These are phyloP conservation scores for Raddia guianensis DNA, from an alignment of 176 grass and related monocot species.

Conservation along the genomic window DNA sequence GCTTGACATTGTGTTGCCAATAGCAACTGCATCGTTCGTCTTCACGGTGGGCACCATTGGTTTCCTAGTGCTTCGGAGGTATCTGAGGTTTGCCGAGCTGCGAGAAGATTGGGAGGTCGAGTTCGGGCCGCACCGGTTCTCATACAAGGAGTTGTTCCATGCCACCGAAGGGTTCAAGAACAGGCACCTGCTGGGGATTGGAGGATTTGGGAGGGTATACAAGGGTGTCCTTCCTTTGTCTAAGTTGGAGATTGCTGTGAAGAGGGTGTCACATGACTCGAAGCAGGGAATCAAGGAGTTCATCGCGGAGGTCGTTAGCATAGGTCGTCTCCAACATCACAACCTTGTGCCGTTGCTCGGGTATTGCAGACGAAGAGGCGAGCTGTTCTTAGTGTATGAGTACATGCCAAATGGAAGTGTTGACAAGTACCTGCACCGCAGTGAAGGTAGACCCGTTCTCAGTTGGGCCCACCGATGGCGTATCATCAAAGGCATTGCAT, in stretches of 20 bases:
- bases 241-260: slow-evolving; percentile 37
- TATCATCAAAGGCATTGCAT: slow-evolving; percentile 36
- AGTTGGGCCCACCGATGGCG: slow-evolving; percentile 38
- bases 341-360: slow-evolving; percentile 35
- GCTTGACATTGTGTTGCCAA: slow-evolving; percentile 27
- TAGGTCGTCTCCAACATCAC: slow-evolving; percentile 30
- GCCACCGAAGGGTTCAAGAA: slow-evolving; percentile 39
- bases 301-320: slow-evolving; percentile 23
- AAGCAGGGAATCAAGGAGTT: slow-evolving; percentile 43
- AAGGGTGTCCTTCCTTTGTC: slow-evolving; percentile 28
- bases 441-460: not conserved
- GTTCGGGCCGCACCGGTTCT: slow-evolving; percentile 43
- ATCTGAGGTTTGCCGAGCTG: slow-evolving; percentile 10
- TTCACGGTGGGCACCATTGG: not conserved
- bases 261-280: slow-evolving; percentile 33
- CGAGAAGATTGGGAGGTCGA: slow-evolving; percentile 43
- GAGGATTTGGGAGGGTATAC: slow-evolving; percentile 48
- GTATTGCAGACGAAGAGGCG: slow-evolving; percentile 13
- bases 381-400: slow-evolving; percentile 36
- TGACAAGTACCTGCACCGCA: slow-evolving; percentile 41
- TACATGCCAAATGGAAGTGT: slow-evolving; percentile 44
- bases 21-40: slow-evolving; percentile 15
- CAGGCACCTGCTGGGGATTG: slow-evolving; percentile 11
- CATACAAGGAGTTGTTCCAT: slow-evolving; percentile 29
- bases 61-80: not conserved